These are phyloP conservation scores for Termitomyces sp. DNA, from an alignment of 768 basidiomycete species.

Conservation along the genomic window DNA sequence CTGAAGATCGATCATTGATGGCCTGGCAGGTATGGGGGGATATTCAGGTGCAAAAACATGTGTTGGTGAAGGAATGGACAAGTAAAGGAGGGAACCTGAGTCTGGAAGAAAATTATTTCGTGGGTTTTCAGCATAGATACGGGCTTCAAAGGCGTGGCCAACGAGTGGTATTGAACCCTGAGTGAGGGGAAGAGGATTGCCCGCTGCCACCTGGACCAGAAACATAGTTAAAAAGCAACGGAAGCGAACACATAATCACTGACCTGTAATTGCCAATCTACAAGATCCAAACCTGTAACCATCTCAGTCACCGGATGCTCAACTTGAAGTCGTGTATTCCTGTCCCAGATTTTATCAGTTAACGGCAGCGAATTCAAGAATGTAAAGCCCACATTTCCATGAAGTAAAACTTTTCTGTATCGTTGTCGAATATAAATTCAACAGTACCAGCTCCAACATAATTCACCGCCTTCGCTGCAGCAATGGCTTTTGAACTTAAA, in stretches of 20 bases:
- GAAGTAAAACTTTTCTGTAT: slow-evolving; percentile 82
- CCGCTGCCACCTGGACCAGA: slow-evolving; percentile 65
- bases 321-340: slow-evolving; percentile 83
- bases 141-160: slow-evolving; percentile 91
- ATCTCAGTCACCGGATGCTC: slow-evolving; percentile 95
- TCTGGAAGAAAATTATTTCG: slow-evolving; percentile 92
- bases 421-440: slow-evolving; percentile 97
- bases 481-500: slow-evolving; percentile 81
- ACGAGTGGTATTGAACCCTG: slow-evolving; percentile 81
- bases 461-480: slow-evolving; percentile 87
- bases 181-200: slow-evolving; percentile 74
- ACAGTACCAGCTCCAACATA: slow-evolving; percentile 92
- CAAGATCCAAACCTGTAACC: slow-evolving; percentile 90
- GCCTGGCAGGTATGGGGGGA: slow-evolving; percentile 17
- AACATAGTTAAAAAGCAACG: not conserved
- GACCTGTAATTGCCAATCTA: slow-evolving; percentile 92
- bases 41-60: slow-evolving; percentile 56
- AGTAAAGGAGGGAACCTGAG: slow-evolving; percentile 74
- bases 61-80: slow-evolving; percentile 75
- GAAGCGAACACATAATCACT: not conserved
- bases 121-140: slow-evolving; percentile 95
- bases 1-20: slow-evolving; percentile 21
- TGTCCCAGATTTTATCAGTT: slow-evolving; percentile 18
- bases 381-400: slow-evolving; percentile 78
- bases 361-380: not conserved